Percentiles rank a stretch among this genome's conserved stretches.
phyloP scores from a whole-genome alignment of 2,329 filamentous ascomycete genomes.

The Xylaria sp. region DNA sequence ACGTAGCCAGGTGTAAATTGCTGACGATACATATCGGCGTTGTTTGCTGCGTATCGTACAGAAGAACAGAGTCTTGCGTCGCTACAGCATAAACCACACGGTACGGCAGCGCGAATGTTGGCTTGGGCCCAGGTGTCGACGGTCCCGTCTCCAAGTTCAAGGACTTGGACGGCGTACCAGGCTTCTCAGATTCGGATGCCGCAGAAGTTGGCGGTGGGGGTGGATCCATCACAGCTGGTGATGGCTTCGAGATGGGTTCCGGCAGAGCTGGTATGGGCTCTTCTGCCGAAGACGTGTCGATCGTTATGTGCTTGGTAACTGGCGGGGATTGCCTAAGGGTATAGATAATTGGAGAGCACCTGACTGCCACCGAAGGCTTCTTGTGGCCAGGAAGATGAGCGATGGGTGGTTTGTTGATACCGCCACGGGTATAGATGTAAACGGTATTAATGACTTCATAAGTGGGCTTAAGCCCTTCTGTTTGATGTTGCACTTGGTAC shows the following conservation, averaged over 20 bases:
- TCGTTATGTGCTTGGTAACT: slow-evolving; percentile 84
- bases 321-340: slow-evolving; percentile 70
- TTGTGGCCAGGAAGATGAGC: slow-evolving; percentile 96
- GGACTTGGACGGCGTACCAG: slow-evolving; percentile 55
- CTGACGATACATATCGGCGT: slow-evolving; percentile 93
- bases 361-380: slow-evolving; percentile 94
- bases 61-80: slow-evolving; percentile 89
- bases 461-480: slow-evolving; percentile 65
- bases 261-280: slow-evolving; percentile 83
- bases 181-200: slow-evolving; percentile 50
- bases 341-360: slow-evolving; percentile 90
- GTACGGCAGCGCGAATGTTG: slow-evolving; percentile 85
- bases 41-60: slow-evolving; percentile 97
- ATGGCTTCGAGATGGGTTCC: slow-evolving; percentile 73
- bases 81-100: slow-evolving; percentile 96
- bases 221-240: slow-evolving; percentile 75
- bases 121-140: slow-evolving; percentile 60
- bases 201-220: slow-evolving; percentile 66
- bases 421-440: slow-evolving; percentile 95
- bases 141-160: slow-evolving; percentile 51
- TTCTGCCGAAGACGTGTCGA: slow-evolving; percentile 88
- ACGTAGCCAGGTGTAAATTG: slow-evolving; percentile 96
- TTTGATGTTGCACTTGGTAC: slow-evolving; percentile 78
- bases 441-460: slow-evolving; percentile 96
- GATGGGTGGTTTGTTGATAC: slow-evolving; percentile 94